These are phyloP conservation scores for Henckelia pumila DNA, from an alignment of 257 asterid genomes.

Conservation along the genomic window DNA sequence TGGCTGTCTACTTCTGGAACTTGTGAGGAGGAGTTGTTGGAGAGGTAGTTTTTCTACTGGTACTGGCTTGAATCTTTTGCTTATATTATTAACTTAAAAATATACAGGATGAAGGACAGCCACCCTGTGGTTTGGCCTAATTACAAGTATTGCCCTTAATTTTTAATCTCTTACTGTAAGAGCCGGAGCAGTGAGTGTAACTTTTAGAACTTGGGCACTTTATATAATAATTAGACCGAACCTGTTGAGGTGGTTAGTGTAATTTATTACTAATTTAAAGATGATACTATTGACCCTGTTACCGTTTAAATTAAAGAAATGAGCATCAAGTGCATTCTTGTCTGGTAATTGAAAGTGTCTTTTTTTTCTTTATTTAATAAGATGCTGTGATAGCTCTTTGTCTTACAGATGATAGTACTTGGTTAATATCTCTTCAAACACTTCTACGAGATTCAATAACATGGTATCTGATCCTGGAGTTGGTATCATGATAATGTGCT, in stretches of 20 bases:
- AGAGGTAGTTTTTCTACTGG: conserved; percentile 56
- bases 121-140: neutral
- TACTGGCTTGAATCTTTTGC: neutral
- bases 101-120: neutral
- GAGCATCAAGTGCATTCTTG: conserved; percentile 14
- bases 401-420: conserved; percentile 6
- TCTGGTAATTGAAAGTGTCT: conserved; percentile 15
- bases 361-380: neutral
- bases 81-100: neutral
- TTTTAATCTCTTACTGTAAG: too few relatives aligned
- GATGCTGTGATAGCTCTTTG: neutral
- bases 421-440: neutral
- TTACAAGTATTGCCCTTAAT: neutral
- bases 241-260: neutral
- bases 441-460: neutral
- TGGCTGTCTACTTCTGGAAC: conserved; percentile 95
- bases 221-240: neutral
- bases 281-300: neutral
- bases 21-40: conserved; percentile 84
- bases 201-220: neutral
- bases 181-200: neutral
- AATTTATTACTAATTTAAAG: neutral
- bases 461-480: neutral
- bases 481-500: neutral
- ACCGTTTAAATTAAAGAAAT: neutral